Base-by-base conservation (phyloP, 768 basidiomycete genomes). In the Porphyrellus cyaneotinctus region DNA sequence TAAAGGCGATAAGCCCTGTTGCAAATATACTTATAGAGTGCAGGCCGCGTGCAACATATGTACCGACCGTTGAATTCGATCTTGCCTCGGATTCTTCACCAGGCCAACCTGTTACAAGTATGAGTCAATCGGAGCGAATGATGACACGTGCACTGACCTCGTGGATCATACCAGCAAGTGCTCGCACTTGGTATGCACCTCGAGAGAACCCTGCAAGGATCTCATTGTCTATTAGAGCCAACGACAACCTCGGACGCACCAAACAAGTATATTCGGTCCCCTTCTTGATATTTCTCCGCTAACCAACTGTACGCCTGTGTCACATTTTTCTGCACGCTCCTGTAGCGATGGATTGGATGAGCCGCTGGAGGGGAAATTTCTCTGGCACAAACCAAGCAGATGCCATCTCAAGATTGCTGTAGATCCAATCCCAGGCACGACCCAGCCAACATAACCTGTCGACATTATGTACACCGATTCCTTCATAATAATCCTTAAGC, bases 121-220 rank as follows among this genome's bases (percentile, higher is more conserved):
- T 15, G 18, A 28, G 33, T n/a, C 32, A 2, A 41, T 41, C 17
- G 8, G n/a, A 4, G 32, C 36, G 5, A 28, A 6, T 8, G 7
- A n/a, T 15, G 6, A 12, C 15, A 6, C 4, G 6, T 1, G 4
- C 15, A 9, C 31, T 33, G n/a, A 69, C 74, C 47, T 58, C 65
- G 2, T 70, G 47, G 2, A 75, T 74, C 70, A 75, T 71, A 6
- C 58, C 68, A 1, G 74, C 70, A 6, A 76, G 49, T 0, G 54
- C 58, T 4, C 74, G 71, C 1, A 65, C 72, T 65, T 75, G 74
- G 53, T 73, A 75, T 6, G 73, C 74, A 0, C 74, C 74, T 13
- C 75, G 69, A 30, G 74, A 75, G 42, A 75, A 76, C 2, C 74
- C 74, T 75, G 35, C 1, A 33, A 48, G 2, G 0, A 24, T 23